Evolutionary conservation across 2,329 filamentous ascomycete species (phyloP).

Genomic region (Didymosphaeria variabile): DNA sequence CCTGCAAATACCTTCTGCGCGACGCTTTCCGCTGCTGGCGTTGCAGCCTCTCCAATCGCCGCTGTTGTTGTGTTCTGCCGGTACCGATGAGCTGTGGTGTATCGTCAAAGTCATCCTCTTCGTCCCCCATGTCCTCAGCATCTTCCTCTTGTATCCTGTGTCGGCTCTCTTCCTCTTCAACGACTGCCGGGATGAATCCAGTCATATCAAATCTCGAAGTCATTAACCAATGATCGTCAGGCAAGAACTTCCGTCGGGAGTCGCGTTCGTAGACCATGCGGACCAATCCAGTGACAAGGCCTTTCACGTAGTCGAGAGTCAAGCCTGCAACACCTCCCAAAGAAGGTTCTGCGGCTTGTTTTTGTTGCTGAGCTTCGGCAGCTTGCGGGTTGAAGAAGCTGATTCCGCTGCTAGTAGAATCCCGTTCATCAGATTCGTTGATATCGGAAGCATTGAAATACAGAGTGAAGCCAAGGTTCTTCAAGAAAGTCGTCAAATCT

Average conservation of each 20-base stretch:
- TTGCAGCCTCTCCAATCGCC: slow-evolving; percentile 69
- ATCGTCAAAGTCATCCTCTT: slow-evolving; percentile 51
- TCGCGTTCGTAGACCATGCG: slow-evolving; percentile 93
- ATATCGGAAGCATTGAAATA: slow-evolving; percentile 83
- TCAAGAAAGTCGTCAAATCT: slow-evolving; percentile 81
- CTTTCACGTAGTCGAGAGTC: slow-evolving; percentile 79
- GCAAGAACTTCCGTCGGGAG: slow-evolving; percentile 85
- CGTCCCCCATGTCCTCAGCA: slow-evolving; percentile 62
- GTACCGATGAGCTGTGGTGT: slow-evolving; percentile 60
- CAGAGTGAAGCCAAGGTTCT: slow-evolving; percentile 87
- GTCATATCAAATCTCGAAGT: slow-evolving; percentile 86
- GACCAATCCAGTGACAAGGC: slow-evolving; percentile 80
- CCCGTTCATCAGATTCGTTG: slow-evolving; percentile 53
- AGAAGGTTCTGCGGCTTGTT: slow-evolving; percentile 50
- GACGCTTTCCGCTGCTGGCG: slow-evolving; percentile 72
- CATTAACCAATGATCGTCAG: slow-evolving; percentile 93
- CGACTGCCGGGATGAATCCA: slow-evolving; percentile 84
- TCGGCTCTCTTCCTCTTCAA: slow-evolving; percentile 82
- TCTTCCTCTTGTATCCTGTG: slow-evolving; percentile 73
- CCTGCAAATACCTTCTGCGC: slow-evolving; percentile 75
- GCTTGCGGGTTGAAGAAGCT: slow-evolving; percentile 44
- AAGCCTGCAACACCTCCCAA: slow-evolving; percentile 74
- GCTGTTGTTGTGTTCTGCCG: slow-evolving; percentile 68
- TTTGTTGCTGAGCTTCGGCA: slow-evolving; percentile 32
- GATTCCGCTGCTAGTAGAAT: slow-evolving; percentile 58